Conservation (phyloP, 768 basidiomycete species). For the Kwoniella shandongensis region DNA sequence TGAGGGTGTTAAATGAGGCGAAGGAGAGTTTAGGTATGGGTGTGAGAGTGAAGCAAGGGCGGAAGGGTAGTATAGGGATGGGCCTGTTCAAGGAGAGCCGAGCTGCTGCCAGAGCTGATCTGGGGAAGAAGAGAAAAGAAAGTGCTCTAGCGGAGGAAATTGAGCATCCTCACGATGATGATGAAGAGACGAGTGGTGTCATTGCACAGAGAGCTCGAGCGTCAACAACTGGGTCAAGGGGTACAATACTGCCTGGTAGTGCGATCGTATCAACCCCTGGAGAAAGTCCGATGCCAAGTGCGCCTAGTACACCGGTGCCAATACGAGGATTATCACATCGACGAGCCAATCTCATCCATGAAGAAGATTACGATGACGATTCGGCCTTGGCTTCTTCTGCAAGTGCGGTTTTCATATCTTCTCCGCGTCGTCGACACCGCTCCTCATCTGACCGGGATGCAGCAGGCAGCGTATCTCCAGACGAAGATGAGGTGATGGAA, state of each 20-base stretch:
- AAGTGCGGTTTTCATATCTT: conserved; percentile 16
- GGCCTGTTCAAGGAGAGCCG: conserved; percentile 55
- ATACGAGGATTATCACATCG: conserved; percentile 11
- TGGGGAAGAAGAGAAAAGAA: conserved; percentile 14
- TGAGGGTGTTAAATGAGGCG: conserved; percentile 42
- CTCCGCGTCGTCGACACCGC: conserved; percentile 14
- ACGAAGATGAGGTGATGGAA: conserved; percentile 13
- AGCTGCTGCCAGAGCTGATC: conserved; percentile 14
- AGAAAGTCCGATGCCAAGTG: background rate
- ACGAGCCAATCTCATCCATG: conserved; percentile 5
- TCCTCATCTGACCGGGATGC: background rate
- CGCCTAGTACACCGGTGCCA: conserved; percentile 14
- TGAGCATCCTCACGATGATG: conserved; percentile 16
- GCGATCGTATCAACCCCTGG: too few relatives aligned
- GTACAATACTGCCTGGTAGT: background rate
- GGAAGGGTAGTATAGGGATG: conserved; percentile 55
- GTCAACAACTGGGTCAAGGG: conserved; percentile 2
- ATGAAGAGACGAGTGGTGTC: conserved; percentile 12
- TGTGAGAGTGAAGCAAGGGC: conserved; percentile 38
- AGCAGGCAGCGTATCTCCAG: conserved; percentile 8
- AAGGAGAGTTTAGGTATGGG: conserved; percentile 39
- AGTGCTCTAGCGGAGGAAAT: conserved; percentile 19
- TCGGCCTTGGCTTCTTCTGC: background rate
- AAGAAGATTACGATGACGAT: conserved; percentile 8
- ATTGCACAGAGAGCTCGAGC: conserved; percentile 8